Base-by-base conservation (phyloP, 2,329 filamentous ascomycete genomes). In the Aspergillus glaucus region DNA sequence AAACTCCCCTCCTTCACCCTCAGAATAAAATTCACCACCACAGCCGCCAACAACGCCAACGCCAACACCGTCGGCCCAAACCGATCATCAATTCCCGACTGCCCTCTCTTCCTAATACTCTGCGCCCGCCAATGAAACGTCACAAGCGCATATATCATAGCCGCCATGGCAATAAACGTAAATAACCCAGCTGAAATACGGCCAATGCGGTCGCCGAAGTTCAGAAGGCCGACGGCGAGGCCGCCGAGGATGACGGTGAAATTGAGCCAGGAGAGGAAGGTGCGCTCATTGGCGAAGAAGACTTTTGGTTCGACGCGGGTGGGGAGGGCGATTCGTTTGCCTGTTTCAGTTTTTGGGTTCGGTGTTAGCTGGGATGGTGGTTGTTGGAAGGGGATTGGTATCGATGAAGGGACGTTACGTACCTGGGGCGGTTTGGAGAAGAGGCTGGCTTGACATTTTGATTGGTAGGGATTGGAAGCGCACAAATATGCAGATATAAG, bases 231-330 rank as follows among this genome's bases (percentile, higher is more conserved):
- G 61, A 98, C 88, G 58, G 93, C 92, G 45, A 98, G 84, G 55
- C 93, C 93, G 65, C 93, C 93, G 53, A 98, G 87, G 72, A 98
- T 92, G 66, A 98, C 91, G 70, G 91, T 95, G 79, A 97, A 97
- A 81, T 98, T 98, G 66, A 98, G 88, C 93, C 93, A 98, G 73
- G 90, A 95, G 65, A 98, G 84, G 71, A 98, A 98, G 55, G 93
- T 98, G 55, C 93, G 89, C 76, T 98, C 93, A 79, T 98, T 98
- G 75, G 93, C 93, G 79, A 98, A 98, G 83, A 97, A 98, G 78
- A 98, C 93, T 75, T 98, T 98, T 63, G 93, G 93, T 74, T 98
- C 93, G 72, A 98, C 92, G 60, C 93, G 90, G 52, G 92, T 96
- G 50, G 93, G 93, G 56, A 98, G 88, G 63, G 93, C 92, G 69